Evolutionary conservation across 2,329 filamentous ascomycete species (phyloP).

Genomic region (Curvularia verruculosa): DNA sequence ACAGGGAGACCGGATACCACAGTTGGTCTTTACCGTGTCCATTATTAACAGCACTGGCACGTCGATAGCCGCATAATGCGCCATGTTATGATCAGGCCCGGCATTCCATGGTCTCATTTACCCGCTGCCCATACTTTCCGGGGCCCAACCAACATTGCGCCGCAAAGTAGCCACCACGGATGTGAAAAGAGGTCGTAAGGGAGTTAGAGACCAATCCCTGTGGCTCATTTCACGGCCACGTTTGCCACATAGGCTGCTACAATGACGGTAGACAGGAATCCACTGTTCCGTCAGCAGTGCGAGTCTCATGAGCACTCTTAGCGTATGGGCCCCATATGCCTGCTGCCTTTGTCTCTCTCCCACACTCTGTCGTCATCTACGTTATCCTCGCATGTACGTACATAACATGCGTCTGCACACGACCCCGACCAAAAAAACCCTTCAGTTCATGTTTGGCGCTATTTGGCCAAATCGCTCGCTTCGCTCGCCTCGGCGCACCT

Average conservation of each 20-base stretch:
- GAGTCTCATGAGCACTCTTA: neutral
- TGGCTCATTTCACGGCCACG: neutral
- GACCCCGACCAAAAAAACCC: neutral
- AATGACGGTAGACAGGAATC: neutral
- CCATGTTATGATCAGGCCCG: constrained; percentile 10
- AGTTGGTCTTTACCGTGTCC: constrained; percentile 10
- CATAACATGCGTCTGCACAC: neutral
- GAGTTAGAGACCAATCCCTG: neutral
- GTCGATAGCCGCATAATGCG: constrained; percentile 1
- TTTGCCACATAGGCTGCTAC: neutral
- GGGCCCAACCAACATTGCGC: neutral
- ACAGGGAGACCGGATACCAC: neutral
- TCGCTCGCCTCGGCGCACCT: neutral
- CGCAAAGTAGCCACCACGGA: neutral
- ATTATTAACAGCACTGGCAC: neutral
- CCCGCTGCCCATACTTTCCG: constrained; percentile 3
- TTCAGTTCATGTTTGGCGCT: neutral
- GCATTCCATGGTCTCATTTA: neutral
- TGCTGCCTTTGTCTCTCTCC: neutral
- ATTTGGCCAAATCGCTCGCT: neutral
- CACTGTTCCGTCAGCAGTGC: neutral
- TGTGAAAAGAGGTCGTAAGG: neutral
- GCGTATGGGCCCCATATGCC: neutral
- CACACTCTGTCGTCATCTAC: neutral
- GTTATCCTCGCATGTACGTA: neutral